phyloP scores from a whole-genome alignment of 495 filamentous ascomycete genomes.

The Clavariopsis aquatica region DNA sequence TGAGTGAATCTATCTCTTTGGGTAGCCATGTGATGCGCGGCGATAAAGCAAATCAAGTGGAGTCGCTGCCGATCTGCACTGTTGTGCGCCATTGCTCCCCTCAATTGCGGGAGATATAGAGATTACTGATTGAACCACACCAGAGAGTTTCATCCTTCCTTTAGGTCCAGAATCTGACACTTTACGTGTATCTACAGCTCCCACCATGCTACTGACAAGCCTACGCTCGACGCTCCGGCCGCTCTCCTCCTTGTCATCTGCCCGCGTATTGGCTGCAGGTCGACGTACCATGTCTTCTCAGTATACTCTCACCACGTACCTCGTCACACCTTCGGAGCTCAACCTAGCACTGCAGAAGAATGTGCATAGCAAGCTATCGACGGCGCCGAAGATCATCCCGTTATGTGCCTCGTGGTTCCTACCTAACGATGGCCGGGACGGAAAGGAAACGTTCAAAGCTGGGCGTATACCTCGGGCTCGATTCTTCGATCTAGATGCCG shows the following conservation, averaged over 20 bases:
- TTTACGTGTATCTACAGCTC: constrained; percentile 7
- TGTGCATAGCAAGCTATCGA: constrained; percentile 69
- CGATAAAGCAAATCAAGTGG: constrained; percentile 6
- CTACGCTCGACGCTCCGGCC: constrained; percentile 16
- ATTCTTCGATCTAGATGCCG: constrained; percentile 94
- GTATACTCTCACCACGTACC: constrained; percentile 66
- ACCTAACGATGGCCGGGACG: constrained; percentile 84
- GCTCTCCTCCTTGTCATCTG: constrained; percentile 14
- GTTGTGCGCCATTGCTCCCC: constrained; percentile 1
- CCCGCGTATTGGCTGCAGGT: not conserved
- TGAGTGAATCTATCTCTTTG: constrained; percentile 6
- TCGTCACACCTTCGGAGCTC: constrained; percentile 83
- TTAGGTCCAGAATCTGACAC: constrained; percentile 9
- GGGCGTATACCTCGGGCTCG: constrained; percentile 79
- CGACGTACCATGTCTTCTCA: constrained; percentile 48
- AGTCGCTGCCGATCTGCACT: constrained; percentile 11
- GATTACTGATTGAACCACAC: not conserved
- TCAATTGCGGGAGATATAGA: not conserved
- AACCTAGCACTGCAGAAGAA: constrained; percentile 75
- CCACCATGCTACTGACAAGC: constrained; percentile 32
- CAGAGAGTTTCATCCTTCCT: not conserved
- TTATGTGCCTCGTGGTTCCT: constrained; percentile 95
- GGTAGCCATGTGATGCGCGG: not conserved
- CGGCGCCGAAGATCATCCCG: constrained; percentile 77
- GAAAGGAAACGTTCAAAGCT: constrained; percentile 71